Evolutionary conservation across 2,329 filamentous ascomycete genomes (phyloP).

Genomic region (Stagonosporopsis cucurbitacearum): DNA sequence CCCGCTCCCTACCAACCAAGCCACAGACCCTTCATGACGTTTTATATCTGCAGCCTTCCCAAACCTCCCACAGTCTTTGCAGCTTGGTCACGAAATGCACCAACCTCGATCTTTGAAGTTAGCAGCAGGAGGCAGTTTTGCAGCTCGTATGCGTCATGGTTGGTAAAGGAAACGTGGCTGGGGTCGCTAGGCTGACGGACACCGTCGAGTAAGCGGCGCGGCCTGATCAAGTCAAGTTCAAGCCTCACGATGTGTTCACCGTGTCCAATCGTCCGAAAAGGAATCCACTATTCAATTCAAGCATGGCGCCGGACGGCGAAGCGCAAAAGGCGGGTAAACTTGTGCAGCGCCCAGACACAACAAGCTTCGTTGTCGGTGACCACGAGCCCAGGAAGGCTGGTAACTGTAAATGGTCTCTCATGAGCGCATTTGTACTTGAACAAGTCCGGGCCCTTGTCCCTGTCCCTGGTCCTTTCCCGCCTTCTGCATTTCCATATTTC

Average conservation of each 20-base stretch:
- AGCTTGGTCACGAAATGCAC: background rate
- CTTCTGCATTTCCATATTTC: constrained; percentile 9
- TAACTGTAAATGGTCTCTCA: constrained; percentile 2
- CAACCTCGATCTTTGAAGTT: background rate
- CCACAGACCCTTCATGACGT: constrained; percentile 15
- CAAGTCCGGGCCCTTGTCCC: constrained; percentile 7
- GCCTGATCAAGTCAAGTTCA: constrained; percentile 15
- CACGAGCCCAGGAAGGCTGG: constrained; percentile 18
- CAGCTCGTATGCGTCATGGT: background rate
- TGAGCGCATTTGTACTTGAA: constrained; percentile 17
- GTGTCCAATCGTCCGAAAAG: constrained; percentile 14
- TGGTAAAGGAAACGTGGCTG: constrained; percentile 8
- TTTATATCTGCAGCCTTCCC: background rate
- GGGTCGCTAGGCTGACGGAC: constrained; percentile 10
- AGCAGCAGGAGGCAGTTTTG: background rate
- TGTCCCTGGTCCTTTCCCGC: constrained; percentile 1
- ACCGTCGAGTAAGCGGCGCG: constrained; percentile 15
- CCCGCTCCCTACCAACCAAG: constrained; percentile 13
- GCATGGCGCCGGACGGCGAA: constrained; percentile 15
- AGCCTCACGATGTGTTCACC: constrained; percentile 9
- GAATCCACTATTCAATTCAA: constrained; percentile 9
- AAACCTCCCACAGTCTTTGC: background rate
- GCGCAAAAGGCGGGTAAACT: constrained; percentile 12
- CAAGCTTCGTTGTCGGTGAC: constrained; percentile 17
- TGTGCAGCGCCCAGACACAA: constrained; percentile 11